A percentile compares a stretch with the other conserved stretches of the same genome.
These are phyloP conservation scores for Backusella westeae DNA, from an alignment of 192 early-diverging fungal genomes.

Conservation along the genomic window DNA sequence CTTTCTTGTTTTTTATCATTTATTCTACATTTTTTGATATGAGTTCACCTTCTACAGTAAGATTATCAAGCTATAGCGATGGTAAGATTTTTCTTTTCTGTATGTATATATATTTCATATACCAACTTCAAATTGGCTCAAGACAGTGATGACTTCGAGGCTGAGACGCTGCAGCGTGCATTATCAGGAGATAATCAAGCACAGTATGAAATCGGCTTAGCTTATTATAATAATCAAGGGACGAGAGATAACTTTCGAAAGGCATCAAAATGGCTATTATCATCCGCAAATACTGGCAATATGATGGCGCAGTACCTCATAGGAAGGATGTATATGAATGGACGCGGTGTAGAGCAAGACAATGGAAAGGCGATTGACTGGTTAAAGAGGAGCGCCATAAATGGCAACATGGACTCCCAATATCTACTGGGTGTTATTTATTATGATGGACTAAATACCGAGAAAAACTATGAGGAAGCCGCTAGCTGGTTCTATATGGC, in stretches of 20 bases:
- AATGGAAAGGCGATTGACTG: not conserved
- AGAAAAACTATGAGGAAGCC: not conserved
- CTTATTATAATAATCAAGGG: not conserved
- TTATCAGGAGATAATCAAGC: not conserved
- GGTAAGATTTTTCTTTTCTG: not conserved
- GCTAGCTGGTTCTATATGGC: not conserved
- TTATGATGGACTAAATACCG: not conserved
- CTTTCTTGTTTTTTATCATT: not conserved
- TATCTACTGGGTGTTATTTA: not conserved
- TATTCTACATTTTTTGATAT: not conserved
- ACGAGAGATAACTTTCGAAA: not conserved
- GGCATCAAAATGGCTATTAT: not conserved
- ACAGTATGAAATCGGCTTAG: not conserved
- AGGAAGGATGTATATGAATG: conserved; percentile 2
- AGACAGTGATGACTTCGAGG: not conserved
- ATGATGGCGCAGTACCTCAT: not conserved
- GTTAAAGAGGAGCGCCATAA: not conserved
- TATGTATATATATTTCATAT: not conserved
- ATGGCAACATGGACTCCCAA: not conserved
- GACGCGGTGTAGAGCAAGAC: not conserved
- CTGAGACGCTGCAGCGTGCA: not conserved
- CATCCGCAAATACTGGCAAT: not conserved
- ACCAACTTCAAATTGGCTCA: not conserved
- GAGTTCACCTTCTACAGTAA: not conserved
- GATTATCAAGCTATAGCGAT: not conserved